phyloP scores from a whole-genome alignment of 768 basidiomycete genomes.

The Arthromyces matolae region DNA sequence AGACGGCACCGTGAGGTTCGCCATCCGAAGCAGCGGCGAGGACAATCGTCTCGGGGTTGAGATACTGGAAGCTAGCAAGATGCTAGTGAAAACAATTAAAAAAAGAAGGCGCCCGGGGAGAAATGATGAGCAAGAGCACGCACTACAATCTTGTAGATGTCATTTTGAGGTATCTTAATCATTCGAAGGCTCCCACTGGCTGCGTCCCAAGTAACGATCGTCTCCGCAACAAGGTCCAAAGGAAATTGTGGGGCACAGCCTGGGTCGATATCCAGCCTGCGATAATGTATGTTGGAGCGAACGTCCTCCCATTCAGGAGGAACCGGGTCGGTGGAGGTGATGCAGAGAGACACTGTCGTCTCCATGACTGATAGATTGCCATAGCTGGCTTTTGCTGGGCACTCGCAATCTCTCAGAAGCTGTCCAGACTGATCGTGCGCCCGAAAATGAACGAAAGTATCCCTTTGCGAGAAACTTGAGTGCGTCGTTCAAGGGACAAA shows the following conservation, averaged over 20 bases:
- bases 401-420: constrained; percentile 1
- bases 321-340: not conserved
- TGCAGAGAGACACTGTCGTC: not conserved
- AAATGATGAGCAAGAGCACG: not conserved
- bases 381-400: constrained; percentile 3
- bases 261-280: not conserved
- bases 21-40: not conserved
- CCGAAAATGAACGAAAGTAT: not conserved
- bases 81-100: not conserved
- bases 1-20: not conserved
- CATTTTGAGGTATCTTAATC: not conserved
- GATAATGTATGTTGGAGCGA: not conserved
- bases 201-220: not conserved
- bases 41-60: not conserved
- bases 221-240: not conserved
- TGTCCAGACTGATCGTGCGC: not conserved
- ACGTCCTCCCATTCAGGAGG: not conserved
- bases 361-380: not conserved
- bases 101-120: not conserved
- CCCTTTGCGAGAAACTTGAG: not conserved
- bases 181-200: not conserved
- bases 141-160: not conserved
- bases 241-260: not conserved
- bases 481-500: not conserved
- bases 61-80: not conserved